These are phyloP conservation scores for Anthracocystis setariae DNA, from an alignment of 1,284 basidiomycete genomes.

Conservation along the genomic window DNA sequence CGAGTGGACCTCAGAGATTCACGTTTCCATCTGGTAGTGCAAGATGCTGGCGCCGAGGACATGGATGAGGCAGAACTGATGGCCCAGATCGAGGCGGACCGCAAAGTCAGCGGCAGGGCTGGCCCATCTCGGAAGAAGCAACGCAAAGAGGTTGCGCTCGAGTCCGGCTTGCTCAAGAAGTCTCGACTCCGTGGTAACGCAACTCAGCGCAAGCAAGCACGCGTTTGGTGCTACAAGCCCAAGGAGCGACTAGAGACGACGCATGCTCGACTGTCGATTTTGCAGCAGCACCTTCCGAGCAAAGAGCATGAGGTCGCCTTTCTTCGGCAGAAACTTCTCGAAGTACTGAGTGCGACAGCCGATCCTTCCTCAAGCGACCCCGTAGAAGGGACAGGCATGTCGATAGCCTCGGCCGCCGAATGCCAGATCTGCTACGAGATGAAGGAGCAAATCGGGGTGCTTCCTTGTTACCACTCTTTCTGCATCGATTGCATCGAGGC, in stretches of 20 bases:
- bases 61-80: constrained; percentile 32
- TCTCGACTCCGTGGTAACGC: constrained; percentile 47
- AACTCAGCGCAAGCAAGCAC: constrained; percentile 28
- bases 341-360: constrained; percentile 73
- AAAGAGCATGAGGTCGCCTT: constrained; percentile 50
- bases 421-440: constrained; percentile 46
- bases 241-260: constrained; percentile 42
- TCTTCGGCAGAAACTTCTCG: constrained; percentile 28
- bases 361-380: constrained; percentile 75
- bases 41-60: constrained; percentile 43
- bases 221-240: constrained; percentile 49
- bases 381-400: constrained; percentile 71
- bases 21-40: constrained; percentile 42
- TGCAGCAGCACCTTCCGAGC: constrained; percentile 10
- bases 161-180: constrained; percentile 41
- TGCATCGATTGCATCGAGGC: constrained; percentile 49
- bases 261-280: constrained; percentile 5
- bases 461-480: constrained; percentile 54
- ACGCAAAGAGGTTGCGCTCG: constrained; percentile 22
- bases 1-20: constrained; percentile 41
- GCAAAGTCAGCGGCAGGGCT: background rate
- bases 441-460: constrained; percentile 36
- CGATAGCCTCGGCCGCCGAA: constrained; percentile 14
- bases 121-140: constrained; percentile 5
- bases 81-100: constrained; percentile 30